Base-by-base conservation (phyloP, 257 asterid species). In the Forsythia viridissima region DNA sequence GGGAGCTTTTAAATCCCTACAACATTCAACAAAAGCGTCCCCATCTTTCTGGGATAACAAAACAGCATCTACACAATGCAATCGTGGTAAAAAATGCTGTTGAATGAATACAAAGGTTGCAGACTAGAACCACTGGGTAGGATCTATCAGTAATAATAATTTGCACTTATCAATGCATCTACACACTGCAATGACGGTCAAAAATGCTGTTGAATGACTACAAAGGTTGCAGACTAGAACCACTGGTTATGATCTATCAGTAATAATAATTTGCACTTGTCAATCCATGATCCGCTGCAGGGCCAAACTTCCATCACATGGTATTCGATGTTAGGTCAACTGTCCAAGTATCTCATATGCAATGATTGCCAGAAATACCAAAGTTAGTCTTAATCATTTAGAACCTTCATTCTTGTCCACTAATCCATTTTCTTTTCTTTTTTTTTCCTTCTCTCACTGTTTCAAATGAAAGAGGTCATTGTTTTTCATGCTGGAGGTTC, bases 101-200 rank as follows among this genome's bases (percentile, higher is more conserved):
- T 57, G 66, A 57, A 57, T 57, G 66, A 18, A 9, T 55, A 57
- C 11, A n/a, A 57, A 48, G 92, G 93, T 74, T 93, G 85, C 34
- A 57, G 66, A 20, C 5, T 20, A 57, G 66, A 57, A 57, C 24
- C 30, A 57, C 6, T 16, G 18, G 5, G 66, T n/a, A 57, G 66
- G 66, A 57, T 9, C 66, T n/a, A 57, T 57, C 66, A 57, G 30
- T 57, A 9, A 9, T 30, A 24, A 5, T 61, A 61, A 61, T 24
- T 8, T 20, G 38, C 38, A 61, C 69, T 21, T 3, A 16, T 61
- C 38, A 21, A 61, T 61, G 8, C 46, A 46, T 8, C 12, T 8
- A 46, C 16, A 61, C 12, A 21, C 38, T 9, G 38, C 6, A 57
- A 2, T n/a, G 30, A n/a, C 6, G 66, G 34, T 57, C 0, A 55